Base-by-base conservation (phyloP, 2,329 filamentous ascomycete species). In the Acrocalymma vagum region DNA sequence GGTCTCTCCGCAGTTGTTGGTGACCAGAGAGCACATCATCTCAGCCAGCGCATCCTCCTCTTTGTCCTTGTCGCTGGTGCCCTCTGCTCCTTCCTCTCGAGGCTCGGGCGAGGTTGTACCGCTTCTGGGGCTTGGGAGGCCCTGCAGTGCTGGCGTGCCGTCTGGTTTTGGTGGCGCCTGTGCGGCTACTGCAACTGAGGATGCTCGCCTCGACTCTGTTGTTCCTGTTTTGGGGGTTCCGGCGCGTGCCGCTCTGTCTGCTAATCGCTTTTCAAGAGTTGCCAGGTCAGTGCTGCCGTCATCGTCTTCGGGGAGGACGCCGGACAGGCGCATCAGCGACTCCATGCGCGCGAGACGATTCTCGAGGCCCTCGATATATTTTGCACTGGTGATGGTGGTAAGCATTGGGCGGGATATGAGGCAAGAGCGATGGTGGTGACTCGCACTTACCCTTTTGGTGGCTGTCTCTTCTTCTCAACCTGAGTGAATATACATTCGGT, bases 21-120 rank as follows among this genome's bases (percentile, higher is more conserved):
- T 97, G 20, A 99, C 92, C 21, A 99, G 75, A 3, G 92, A 96
- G 71, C 93, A 97, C 94, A 99, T 97, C 87, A 96, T 94, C 72
- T 99, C 94, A 1, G 93, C 96, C 42, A 99, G 73, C 2, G 85
- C 86, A 67, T 95, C 92, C 1, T 95, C 88, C 59, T 95, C 88
- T 29, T 60, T 51, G 79, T 54, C 10, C 74, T 76, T 51, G 25
- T 24, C 11, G 14, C 44, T 38, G 9, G 35, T 74, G 77, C 37
- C 8, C 37, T 20, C 14, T 9, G 9, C 31, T 29, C 32, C 10
- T 76, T 79, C 26, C 42, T 74, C 69, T 27, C 44, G 39, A 9
- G 63, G 69, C 38, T 79, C 76, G 11, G 81, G 78, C 9, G 80
- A 81, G 10, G 77, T 73, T 17, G 74, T 70, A 17, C 72, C 66